These are phyloP conservation scores for Fusarium annulatum DNA, from an alignment of 2,329 filamentous ascomycete species.

Conservation along the genomic window DNA sequence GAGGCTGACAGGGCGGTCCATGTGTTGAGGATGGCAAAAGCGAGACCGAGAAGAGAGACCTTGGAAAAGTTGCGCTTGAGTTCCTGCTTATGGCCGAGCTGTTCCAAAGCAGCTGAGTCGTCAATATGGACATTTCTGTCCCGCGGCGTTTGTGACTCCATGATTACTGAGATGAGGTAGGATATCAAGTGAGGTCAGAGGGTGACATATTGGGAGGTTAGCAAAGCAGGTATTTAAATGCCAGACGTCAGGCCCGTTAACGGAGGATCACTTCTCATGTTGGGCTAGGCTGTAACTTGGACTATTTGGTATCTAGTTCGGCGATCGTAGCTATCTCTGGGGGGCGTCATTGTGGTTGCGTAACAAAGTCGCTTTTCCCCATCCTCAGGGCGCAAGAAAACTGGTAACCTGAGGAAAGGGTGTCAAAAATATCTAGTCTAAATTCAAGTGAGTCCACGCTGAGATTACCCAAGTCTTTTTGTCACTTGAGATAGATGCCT, in stretches of 20 bases:
- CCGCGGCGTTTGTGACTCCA: constrained; percentile 36
- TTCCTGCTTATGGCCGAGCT: constrained; percentile 61
- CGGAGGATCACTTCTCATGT: constrained; percentile 28
- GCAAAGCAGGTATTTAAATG: constrained; percentile 17
- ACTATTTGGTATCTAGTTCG: constrained; percentile 4
- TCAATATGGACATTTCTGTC: constrained; percentile 37
- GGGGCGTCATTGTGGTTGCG: constrained; percentile 32
- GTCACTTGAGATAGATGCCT: neutral
- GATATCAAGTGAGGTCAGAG: neutral
- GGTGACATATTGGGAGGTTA: neutral
- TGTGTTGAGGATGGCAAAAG: constrained; percentile 62
- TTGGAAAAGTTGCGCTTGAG: constrained; percentile 62
- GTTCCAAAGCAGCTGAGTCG: constrained; percentile 55
- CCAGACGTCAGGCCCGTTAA: neutral
- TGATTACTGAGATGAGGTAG: constrained; percentile 2
- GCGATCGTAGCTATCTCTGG: constrained; percentile 21
- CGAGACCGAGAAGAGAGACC: constrained; percentile 60
- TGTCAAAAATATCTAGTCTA: accelerated
- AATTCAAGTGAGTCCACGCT: accelerated
- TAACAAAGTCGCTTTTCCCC: constrained; percentile 25
- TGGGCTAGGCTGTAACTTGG: constrained; percentile 27
- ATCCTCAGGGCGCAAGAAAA: neutral
- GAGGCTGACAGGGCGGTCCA: constrained; percentile 63
- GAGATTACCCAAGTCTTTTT: neutral
- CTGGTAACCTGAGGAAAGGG: accelerated